Percentiles rank a stretch among this genome's conserved stretches.
Conservation (phyloP, 2,329 filamentous ascomycete genomes). For the Sclerotinia glacialis region DNA sequence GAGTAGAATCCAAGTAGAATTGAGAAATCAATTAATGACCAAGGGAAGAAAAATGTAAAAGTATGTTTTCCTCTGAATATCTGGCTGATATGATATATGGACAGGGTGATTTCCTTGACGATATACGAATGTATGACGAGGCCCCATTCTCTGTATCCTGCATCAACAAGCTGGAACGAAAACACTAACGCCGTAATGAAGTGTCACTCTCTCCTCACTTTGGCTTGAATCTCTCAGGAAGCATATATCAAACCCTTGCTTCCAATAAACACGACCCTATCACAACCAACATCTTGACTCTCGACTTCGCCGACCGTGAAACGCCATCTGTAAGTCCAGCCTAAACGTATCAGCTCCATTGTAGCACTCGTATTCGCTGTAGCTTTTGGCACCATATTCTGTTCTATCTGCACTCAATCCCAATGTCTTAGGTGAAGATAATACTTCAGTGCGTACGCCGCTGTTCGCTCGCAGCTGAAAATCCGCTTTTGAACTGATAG, state of each 20-base stretch:
- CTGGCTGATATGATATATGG: background rate
- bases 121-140: background rate
- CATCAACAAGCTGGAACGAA: background rate
- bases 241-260: background rate
- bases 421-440: background rate
- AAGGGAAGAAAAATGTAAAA: conserved; percentile 1
- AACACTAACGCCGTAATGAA: conserved; percentile 3
- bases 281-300: background rate
- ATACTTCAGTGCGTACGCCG: too few species aligned
- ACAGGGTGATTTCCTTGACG: background rate
- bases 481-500: too few species aligned
- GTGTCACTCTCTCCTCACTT: background rate
- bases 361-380: background rate
- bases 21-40: background rate
- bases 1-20: background rate
- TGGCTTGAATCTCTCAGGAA: background rate
- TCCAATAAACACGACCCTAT: background rate
- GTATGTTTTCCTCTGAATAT: background rate
- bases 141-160: background rate
- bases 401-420: too few species aligned
- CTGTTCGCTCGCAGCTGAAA: too few species aligned
- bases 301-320: background rate
- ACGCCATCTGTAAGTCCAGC: too few species aligned
- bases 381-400: background rate
- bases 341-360: too few species aligned